These are phyloP conservation scores for Ceratocystis colombiana DNA, from an alignment of 2,329 filamentous ascomycete species.

Conservation along the genomic window DNA sequence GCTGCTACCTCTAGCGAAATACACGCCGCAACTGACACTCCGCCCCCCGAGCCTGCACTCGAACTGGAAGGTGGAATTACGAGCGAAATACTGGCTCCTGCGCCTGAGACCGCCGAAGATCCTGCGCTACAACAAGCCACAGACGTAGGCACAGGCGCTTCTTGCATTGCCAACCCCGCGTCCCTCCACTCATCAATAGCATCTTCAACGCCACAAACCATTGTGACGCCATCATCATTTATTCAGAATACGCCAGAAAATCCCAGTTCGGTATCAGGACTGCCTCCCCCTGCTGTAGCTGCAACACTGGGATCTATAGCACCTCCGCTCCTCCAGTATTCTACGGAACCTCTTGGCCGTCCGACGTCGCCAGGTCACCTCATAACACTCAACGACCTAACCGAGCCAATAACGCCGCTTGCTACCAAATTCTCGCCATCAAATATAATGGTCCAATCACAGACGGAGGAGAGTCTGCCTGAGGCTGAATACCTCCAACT, in stretches of 20 bases:
- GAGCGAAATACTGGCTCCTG: conserved; percentile 5
- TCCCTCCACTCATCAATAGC: conserved; percentile 26
- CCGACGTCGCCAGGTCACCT: conserved; percentile 16
- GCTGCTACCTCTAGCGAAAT: conserved; percentile 24
- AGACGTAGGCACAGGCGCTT: neutral
- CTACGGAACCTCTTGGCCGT: conserved; percentile 1
- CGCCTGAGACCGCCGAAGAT: neutral
- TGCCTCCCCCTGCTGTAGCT: conserved; percentile 24
- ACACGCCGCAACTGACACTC: conserved; percentile 10
- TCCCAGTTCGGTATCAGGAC: conserved; percentile 23
- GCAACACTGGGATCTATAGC: conserved; percentile 26
- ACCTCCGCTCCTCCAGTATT: conserved; percentile 13
- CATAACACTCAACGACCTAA: conserved; percentile 29
- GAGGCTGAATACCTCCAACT: conserved; percentile 66
- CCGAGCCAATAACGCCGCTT: conserved; percentile 32
- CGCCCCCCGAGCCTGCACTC: neutral
- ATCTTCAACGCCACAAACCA: conserved; percentile 30
- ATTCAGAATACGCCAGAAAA: conserved; percentile 35
- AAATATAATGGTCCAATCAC: conserved; percentile 17
- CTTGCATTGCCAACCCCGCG: conserved; percentile 26
- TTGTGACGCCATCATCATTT: conserved; percentile 53
- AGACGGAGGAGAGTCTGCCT: conserved; percentile 32
- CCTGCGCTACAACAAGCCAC: neutral
- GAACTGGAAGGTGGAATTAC: neutral
- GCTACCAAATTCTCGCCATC: conserved; percentile 36